Evolutionary conservation across 345 rosid species (phyloP).

Genomic region (Arabis alpina): DNA sequence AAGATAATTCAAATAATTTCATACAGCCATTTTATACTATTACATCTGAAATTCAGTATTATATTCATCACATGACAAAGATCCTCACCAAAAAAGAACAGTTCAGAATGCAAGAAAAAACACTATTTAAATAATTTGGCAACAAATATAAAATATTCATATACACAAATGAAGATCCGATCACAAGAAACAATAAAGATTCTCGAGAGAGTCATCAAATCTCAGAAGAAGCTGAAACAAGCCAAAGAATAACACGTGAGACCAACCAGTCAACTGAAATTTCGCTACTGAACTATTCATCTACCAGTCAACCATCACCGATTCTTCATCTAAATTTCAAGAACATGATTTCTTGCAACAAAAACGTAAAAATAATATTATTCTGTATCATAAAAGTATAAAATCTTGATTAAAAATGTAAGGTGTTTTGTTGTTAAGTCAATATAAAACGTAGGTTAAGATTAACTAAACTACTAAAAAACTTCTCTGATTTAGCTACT

Average conservation of each 20-base stretch:
- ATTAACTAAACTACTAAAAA: background rate
- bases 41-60: slow-evolving; percentile 7
- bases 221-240: too few species aligned
- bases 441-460: background rate
- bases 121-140: background rate
- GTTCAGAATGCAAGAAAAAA: background rate
- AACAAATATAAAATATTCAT: background rate
- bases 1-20: background rate
- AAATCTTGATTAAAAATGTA: background rate
- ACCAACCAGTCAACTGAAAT: background rate
- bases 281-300: slow-evolving; percentile 7
- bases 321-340: slow-evolving; percentile 15
- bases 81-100: slow-evolving; percentile 18
- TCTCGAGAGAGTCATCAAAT: background rate
- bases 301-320: slow-evolving; percentile 25
- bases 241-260: slow-evolving; percentile 34
- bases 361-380: background rate
- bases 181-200: slow-evolving; percentile 30
- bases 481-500: background rate
- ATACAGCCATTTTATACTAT: slow-evolving; percentile 7
- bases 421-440: background rate
- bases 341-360: slow-evolving; percentile 14
- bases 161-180: slow-evolving; percentile 32
- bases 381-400: background rate
- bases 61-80: slow-evolving; percentile 9